These are phyloP conservation scores for Candida nitratophila DNA, from an alignment of 805 yeast genomes.

Conservation along the genomic window DNA sequence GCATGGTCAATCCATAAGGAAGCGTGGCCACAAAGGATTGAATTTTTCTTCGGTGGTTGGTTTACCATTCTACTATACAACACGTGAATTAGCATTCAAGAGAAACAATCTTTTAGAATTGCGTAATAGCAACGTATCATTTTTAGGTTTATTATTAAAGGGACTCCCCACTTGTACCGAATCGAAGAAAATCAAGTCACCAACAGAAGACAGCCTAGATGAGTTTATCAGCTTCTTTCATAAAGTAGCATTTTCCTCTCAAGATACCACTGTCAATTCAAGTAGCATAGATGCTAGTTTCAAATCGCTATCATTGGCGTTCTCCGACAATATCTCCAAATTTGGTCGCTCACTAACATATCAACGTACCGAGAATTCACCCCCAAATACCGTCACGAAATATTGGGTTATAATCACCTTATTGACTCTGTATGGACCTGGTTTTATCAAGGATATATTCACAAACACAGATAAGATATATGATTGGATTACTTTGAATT, in stretches of 20 bases:
- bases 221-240: not conserved
- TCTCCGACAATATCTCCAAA: conserved; percentile 3
- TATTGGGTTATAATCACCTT: conserved; percentile 51
- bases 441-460: conserved; percentile 34
- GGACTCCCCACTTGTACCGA: conserved; percentile 24
- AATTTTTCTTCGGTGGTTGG: conserved; percentile 26
- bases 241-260: not conserved
- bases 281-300: not conserved
- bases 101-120: conserved; percentile 14
- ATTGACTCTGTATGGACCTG: conserved; percentile 46
- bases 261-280: no score
- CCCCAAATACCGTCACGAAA: conserved; percentile 39
- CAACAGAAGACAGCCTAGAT: not conserved
- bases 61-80: conserved; percentile 29
- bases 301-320: not conserved
- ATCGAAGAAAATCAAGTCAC: not conserved
- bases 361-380: conserved; percentile 9
- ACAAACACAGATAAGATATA: conserved; percentile 46
- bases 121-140: conserved; percentile 24
- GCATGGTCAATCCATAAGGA: conserved; percentile 6
- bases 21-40: conserved; percentile 4
- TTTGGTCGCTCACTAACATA: conserved; percentile 1
- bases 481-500: conserved; percentile 49
- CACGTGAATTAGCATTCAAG: conserved; percentile 19
- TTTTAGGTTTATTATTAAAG: conserved; percentile 28